Percentiles rank a stretch among this genome's conserved stretches.
phyloP scores from a whole-genome alignment of 495 filamentous ascomycete genomes.

The Penicillium steckii region DNA sequence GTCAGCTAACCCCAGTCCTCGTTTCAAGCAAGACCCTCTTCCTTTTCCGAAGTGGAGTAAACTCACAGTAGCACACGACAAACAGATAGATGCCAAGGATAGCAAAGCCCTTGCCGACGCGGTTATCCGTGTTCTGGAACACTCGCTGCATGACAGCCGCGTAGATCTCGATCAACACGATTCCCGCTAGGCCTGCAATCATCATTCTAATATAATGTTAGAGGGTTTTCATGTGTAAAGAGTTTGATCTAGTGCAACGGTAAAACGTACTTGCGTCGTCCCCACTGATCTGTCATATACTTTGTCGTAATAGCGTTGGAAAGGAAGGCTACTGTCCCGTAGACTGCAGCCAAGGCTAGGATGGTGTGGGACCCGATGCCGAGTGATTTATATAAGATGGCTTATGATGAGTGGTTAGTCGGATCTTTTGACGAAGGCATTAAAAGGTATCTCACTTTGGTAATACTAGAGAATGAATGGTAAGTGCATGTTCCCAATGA shows the following conservation, averaged over 20 bases:
- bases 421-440: neutral
- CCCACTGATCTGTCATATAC: conserved; percentile 59
- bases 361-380: conserved; percentile 51
- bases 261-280: conserved; percentile 50
- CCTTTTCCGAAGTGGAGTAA: neutral
- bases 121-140: conserved; percentile 55
- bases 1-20: neutral
- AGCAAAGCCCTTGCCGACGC: conserved; percentile 58
- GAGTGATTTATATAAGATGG: conserved; percentile 55
- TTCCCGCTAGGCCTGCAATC: conserved; percentile 46
- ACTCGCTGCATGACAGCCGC: conserved; percentile 56
- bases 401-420: conserved; percentile 20
- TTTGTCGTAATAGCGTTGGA: conserved; percentile 52
- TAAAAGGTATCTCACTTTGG: conserved; percentile 39
- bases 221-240: too few species aligned
- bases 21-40: neutral
- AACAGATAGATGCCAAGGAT: conserved; percentile 61
- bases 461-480: conserved; percentile 41
- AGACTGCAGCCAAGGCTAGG: conserved; percentile 54
- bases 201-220: too few species aligned
- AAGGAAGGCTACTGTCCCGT: conserved; percentile 55
- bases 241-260: neutral
- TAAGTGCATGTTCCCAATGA: neutral
- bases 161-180: conserved; percentile 57
- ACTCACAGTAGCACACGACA: conserved; percentile 53